Base-by-base conservation (phyloP, 768 basidiomycete genomes). In the Antrodiella citrinella region DNA sequence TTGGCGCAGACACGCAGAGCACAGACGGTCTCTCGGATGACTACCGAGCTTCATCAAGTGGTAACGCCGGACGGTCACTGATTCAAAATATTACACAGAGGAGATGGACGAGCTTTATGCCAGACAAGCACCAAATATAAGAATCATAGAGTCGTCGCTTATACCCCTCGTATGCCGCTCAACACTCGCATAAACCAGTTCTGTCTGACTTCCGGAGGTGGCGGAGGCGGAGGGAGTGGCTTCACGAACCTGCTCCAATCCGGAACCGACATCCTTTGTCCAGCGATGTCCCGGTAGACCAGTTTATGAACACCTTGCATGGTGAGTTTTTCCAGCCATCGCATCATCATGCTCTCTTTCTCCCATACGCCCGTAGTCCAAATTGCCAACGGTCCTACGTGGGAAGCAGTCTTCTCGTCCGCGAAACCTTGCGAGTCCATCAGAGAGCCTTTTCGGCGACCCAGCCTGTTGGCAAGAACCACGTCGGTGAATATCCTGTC, bases 401-500 rank as follows among this genome's bases (percentile, higher is more conserved):
- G 30, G 7, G 15, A 7, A 35, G 2, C 2, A 25, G 22, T 20
- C 26, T 39, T 51, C 51, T 41, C 53, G 51, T 51, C 44, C 44
- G 24, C 45, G 41, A 30, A 30, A 22, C 39, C 26, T 18, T 38
- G 35, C 10, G 35, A 38, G 18, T 38, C 35, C 18, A 18, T 19
- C 7, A 18, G 21, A 9, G 41, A 18, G n/a, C 9, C 10, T 10
- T 18, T 43, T 22, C 57, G 51, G 19, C 58, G 62, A 2, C 56
- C 65, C 71, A 93, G 82, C 26, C 91, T 81, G 57, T 88, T 85
- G 7, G 91, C 85, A 65, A 97, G 72, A 47, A 97, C 77, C 15
- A 93, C 69, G 63, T 99, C 95, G 0, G 95, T 99, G 59, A 96
- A 86, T 47, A 97, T 68, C 10, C 95, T 78, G 69, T 99, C 95